Evolutionary conservation across 331 rosid genomes (phyloP).

Genomic region (Prunus yedoensis): DNA sequence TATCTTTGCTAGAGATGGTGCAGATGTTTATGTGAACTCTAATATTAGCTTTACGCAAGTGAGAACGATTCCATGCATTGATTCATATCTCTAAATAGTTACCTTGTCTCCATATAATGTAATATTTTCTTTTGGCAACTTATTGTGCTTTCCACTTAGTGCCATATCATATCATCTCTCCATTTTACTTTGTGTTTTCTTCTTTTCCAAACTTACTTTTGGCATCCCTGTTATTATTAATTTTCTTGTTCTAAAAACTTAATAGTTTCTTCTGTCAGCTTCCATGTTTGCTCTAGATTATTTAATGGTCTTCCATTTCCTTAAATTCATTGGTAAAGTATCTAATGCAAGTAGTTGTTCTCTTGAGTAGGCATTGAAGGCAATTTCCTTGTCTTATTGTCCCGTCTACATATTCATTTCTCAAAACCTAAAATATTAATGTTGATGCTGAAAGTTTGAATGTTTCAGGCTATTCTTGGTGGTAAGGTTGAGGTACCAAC

Average conservation of each 20-base stretch:
- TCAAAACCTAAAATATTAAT: neutral
- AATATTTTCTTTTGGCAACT: slow-evolving; percentile 8
- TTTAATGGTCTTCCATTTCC: neutral
- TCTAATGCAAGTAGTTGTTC: neutral
- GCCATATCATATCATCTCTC: neutral
- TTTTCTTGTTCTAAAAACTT: neutral
- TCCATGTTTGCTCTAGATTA: slow-evolving; percentile 3
- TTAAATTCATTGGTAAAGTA: neutral
- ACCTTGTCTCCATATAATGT: neutral
- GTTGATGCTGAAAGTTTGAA: slow-evolving; percentile 15
- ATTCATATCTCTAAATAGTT: neutral
- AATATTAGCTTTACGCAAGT: slow-evolving; percentile 92
- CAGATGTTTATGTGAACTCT: slow-evolving; percentile 83
- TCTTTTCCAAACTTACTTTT: neutral
- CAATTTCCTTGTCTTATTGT: neutral
- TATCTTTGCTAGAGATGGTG: slow-evolving; percentile 79
- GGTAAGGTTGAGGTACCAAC: slow-evolving; percentile 91
- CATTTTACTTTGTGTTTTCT: neutral
- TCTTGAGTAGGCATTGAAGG: neutral
- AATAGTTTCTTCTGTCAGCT: neutral
- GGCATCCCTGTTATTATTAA: neutral
- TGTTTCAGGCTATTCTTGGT: slow-evolving; percentile 89
- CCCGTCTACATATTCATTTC: neutral
- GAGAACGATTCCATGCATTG: slow-evolving; percentile 26
- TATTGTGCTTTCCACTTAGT: neutral